These are phyloP conservation scores for Dillenia turbinata DNA, from an alignment of 164 flowering plant genomes.

Conservation along the genomic window DNA sequence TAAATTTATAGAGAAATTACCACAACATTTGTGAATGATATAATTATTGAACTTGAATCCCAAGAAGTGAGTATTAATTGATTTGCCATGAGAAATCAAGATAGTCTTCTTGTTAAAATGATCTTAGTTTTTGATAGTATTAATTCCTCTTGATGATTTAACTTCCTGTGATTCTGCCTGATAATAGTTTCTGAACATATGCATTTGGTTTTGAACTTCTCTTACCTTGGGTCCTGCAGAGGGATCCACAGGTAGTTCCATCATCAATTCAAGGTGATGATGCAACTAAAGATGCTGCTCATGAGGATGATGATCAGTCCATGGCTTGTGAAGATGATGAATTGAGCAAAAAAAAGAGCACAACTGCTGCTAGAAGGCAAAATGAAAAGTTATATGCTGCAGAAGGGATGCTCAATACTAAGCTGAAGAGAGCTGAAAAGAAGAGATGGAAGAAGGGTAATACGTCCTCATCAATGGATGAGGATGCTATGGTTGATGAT, in stretches of 20 bases:
- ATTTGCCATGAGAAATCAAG: too few relatives aligned
- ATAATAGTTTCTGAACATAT: neutral
- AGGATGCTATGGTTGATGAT: conserved; percentile 34
- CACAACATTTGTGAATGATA: too few relatives aligned
- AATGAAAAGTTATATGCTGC: conserved; percentile 73
- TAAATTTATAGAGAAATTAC: too few relatives aligned
- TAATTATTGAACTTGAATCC: too few relatives aligned
- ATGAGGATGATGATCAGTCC: conserved; percentile 36
- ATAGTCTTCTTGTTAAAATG: too few relatives aligned
- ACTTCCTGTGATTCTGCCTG: too few relatives aligned
- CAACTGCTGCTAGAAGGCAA: conserved; percentile 37
- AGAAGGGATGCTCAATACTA: conserved; percentile 79
- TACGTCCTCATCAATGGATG: conserved; percentile 25
- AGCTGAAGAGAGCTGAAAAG: conserved; percentile 59
- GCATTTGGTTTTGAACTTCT: neutral
- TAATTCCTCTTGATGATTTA: too few relatives aligned
- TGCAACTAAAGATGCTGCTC: conserved; percentile 8
- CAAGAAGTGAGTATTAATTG: too few relatives aligned
- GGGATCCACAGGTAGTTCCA: conserved; percentile 20
- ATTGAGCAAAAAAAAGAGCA: conserved; percentile 20
- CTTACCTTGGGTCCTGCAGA: conserved; percentile 19
- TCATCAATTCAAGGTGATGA: conserved; percentile 18
- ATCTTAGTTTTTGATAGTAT: too few relatives aligned
- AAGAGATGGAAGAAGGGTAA: conserved; percentile 63
- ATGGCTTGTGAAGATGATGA: conserved; percentile 48